Conservation (phyloP, 2,329 filamentous ascomycete genomes). For the Davidsoniella eucalypti region DNA sequence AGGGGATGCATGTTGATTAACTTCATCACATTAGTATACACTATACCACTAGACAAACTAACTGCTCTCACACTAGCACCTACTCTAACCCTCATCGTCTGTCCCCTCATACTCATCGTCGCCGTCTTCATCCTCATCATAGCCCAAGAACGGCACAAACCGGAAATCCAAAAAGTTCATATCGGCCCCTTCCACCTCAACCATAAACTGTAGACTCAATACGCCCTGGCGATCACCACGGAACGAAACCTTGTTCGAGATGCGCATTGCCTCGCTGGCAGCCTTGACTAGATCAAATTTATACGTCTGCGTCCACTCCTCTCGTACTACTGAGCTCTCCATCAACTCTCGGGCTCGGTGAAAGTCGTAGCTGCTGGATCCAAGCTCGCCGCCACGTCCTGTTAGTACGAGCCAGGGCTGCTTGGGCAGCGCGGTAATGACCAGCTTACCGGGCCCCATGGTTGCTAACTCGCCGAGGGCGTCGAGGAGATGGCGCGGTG, state of each 20-base stretch:
- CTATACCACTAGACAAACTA: too few species aligned
- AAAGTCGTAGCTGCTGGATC: conserved; percentile 51
- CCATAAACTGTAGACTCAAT: conserved; percentile 88
- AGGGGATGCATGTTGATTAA: too few species aligned
- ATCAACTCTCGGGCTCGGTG: conserved; percentile 48
- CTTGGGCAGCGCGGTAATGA: conserved; percentile 45
- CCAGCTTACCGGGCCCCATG: conserved; percentile 57
- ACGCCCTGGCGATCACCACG: conserved; percentile 80
- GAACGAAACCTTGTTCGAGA: conserved; percentile 83
- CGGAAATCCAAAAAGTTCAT: conserved; percentile 69
- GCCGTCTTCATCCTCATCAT: conserved; percentile 36
- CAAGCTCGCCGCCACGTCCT: conserved; percentile 38
- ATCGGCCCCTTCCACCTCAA: conserved; percentile 58
- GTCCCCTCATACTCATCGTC: conserved; percentile 23
- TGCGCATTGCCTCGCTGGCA: conserved; percentile 80
- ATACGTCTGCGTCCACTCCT: conserved; percentile 54
- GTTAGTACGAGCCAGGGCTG: conserved; percentile 62
- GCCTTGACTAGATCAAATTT: conserved; percentile 76
- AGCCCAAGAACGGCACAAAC: conserved; percentile 55
- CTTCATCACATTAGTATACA: not conserved
- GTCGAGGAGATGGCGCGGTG: conserved; percentile 54
- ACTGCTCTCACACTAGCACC: conserved; percentile 3
- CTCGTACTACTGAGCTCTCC: conserved; percentile 53
- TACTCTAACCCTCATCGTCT: conserved; percentile 12
- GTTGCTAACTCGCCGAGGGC: conserved; percentile 52